These are phyloP conservation scores for Zymoseptoria tritici DNA, from an alignment of 2,329 filamentous ascomycete species.

Conservation along the genomic window DNA sequence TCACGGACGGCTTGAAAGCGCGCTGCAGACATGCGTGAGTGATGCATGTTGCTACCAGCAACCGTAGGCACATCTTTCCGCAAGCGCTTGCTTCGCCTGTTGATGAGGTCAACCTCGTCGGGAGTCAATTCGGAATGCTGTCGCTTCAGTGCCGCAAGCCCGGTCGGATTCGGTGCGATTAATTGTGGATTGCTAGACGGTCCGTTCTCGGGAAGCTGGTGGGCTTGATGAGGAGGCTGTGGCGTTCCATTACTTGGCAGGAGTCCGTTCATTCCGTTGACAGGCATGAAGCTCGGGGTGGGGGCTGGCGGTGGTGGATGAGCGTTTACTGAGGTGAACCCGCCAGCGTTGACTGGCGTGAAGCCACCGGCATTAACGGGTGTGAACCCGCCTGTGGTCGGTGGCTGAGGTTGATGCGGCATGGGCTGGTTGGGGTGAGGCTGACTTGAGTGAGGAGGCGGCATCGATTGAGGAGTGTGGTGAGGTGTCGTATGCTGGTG, in stretches of 20 bases:
- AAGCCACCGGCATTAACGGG: constrained; percentile 56
- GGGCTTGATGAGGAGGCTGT: constrained; percentile 3
- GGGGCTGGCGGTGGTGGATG: constrained; percentile 22
- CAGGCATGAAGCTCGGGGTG: constrained; percentile 46
- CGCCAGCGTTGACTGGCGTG: background rate
- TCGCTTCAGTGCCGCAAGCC: constrained; percentile 55
- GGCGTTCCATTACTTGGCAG: constrained; percentile 20
- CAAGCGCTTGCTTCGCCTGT: constrained; percentile 79
- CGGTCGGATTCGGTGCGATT: constrained; percentile 21
- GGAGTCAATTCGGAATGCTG: constrained; percentile 45
- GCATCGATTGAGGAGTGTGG: constrained; percentile 25
- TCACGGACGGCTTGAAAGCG: constrained; percentile 51
- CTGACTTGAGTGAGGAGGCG: constrained; percentile 43
- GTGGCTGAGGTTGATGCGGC: constrained; percentile 39
- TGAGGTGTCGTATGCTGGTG: constrained; percentile 9
- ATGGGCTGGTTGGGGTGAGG: constrained; percentile 41
- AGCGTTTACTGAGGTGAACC: constrained; percentile 60
- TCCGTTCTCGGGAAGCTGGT: constrained; percentile 44
- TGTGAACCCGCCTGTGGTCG: constrained; percentile 62
- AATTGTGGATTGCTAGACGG: constrained; percentile 27
- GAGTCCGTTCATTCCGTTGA: constrained; percentile 47
- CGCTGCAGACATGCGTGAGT: constrained; percentile 75
- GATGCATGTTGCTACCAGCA: constrained; percentile 92
- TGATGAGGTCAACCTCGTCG: constrained; percentile 39
- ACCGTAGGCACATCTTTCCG: constrained; percentile 82